Evolutionary conservation across 1,139 yeast species (phyloP).

Genomic region (Candida pseudoviswanathii): DNA sequence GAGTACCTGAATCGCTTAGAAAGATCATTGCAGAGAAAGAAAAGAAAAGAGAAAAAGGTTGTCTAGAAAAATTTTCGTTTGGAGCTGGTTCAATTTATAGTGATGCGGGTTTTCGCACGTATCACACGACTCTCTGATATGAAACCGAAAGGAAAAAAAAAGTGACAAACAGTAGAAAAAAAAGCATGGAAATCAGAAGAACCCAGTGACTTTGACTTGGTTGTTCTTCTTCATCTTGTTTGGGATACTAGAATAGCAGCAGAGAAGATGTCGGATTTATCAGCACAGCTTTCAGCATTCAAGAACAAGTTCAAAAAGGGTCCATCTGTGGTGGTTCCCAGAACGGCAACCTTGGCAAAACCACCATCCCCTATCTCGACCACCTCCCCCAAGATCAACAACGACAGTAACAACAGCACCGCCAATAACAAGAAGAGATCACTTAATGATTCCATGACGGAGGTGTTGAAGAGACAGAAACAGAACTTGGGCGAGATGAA

Average conservation of each 20-base stretch:
- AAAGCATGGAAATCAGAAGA: too few relatives aligned
- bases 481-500: constrained; percentile 31
- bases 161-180: background rate
- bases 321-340: constrained; percentile 42
- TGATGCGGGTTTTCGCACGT: too few relatives aligned
- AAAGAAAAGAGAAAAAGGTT: constrained; percentile 5
- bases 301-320: constrained; percentile 51
- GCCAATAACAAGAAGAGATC: constrained; percentile 16
- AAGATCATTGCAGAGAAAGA: constrained; percentile 6
- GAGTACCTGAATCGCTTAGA: background rate
- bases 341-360: constrained; percentile 24
- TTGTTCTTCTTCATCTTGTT: background rate
- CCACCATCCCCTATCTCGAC: constrained; percentile 13
- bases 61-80: constrained; percentile 2
- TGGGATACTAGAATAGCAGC: background rate
- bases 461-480: constrained; percentile 42
- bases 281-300: constrained; percentile 52
- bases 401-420: background rate
- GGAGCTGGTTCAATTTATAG: background rate
- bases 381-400: constrained; percentile 2
- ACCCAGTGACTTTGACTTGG: too few relatives aligned
- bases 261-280: constrained; percentile 41
- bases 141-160: background rate
- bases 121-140: too few relatives aligned
- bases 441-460: constrained; percentile 30